A percentile compares a stretch with the other conserved stretches of the same genome.
These are phyloP conservation scores for Trichoderma breve DNA, from an alignment of 2,329 filamentous ascomycete genomes.

Conservation along the genomic window DNA sequence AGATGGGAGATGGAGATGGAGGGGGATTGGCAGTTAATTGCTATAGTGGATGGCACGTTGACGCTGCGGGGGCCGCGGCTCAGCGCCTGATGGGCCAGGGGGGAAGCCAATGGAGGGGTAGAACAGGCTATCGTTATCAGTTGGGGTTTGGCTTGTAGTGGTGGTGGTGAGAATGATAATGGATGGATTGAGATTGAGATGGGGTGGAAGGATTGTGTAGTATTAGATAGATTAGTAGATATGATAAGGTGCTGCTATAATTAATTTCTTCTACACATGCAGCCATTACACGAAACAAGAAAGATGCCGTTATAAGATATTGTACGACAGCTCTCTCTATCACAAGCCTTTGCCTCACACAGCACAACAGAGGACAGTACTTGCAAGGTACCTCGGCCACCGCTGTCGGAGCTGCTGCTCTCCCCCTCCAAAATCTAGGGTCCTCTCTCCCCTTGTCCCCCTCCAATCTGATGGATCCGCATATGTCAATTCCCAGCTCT, in stretches of 20 bases:
- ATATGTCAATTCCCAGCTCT: not conserved
- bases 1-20: not conserved
- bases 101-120: not conserved
- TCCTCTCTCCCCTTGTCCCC: not conserved
- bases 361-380: not conserved
- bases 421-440: not conserved
- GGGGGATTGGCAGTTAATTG: not conserved
- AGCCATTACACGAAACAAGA: not conserved
- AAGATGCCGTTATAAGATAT: not conserved
- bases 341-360: not conserved
- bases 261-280: not conserved
- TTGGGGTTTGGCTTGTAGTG: not conserved
- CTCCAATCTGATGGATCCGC: not conserved
- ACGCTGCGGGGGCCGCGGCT: not conserved
- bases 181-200: not conserved
- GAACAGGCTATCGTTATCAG: not conserved
- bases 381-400: not conserved
- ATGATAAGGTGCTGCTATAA: not conserved
- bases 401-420: conserved; percentile 1
- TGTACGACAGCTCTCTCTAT: not conserved
- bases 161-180: not conserved
- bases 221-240: not conserved
- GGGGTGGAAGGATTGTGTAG: not conserved
- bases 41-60: not conserved
- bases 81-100: not conserved